Evolutionary conservation across 257 asterid species (phyloP).

Genomic region (Leonotis leonurus): DNA sequence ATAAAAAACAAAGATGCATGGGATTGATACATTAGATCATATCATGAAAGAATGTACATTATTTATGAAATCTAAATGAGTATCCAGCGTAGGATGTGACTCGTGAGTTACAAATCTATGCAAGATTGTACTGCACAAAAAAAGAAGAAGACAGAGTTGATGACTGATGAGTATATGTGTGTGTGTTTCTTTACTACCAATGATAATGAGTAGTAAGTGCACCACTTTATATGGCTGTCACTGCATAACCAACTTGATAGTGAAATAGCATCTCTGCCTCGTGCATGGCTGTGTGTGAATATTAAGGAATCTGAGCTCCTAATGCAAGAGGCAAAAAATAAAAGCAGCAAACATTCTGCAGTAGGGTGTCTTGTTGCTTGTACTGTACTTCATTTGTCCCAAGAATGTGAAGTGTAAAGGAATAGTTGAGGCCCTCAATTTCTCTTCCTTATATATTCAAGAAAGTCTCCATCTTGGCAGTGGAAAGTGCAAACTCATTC

Average conservation of each 20-base stretch:
- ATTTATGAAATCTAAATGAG: too few species aligned
- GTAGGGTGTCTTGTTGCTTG: slow-evolving; percentile 12
- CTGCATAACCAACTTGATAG: not conserved
- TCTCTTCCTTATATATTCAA: not conserved
- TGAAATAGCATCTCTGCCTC: not conserved
- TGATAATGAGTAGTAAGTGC: too few species aligned
- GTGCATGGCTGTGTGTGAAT: slow-evolving; percentile 9
- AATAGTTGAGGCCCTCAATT: not conserved
- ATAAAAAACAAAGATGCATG: too few species aligned
- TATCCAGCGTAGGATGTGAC: too few species aligned
- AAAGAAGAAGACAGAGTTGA: too few species aligned
- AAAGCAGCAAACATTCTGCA: slow-evolving; percentile 3
- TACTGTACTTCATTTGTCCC: not conserved
- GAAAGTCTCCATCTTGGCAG: not conserved
- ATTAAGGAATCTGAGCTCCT: slow-evolving; percentile 61
- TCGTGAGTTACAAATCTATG: too few species aligned
- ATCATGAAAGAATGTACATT: too few species aligned
- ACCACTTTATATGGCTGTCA: not conserved
- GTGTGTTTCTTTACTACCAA: too few species aligned
- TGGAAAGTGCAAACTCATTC: not conserved
- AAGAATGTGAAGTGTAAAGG: too few species aligned
- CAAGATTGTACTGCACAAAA: too few species aligned
- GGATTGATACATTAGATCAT: too few species aligned
- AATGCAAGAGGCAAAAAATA: slow-evolving; percentile 12
- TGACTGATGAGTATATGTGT: too few species aligned